phyloP scores from a whole-genome alignment of 2,329 filamentous ascomycete species.

The Paecilomyces fulvus region DNA sequence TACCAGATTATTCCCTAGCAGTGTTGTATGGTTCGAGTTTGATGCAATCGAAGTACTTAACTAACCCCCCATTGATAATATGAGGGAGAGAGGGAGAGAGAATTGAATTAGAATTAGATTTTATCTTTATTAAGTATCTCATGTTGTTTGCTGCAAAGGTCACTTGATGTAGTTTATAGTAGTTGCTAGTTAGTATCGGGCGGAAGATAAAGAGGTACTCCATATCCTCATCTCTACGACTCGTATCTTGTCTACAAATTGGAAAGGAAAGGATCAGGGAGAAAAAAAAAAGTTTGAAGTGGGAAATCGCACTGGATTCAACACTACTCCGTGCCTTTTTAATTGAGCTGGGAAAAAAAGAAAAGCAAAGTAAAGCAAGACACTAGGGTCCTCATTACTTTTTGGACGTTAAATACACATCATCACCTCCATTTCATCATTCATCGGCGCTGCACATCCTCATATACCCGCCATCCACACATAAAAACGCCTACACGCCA shows the following conservation, averaged over 20 bases:
- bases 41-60: background rate
- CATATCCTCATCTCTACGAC: no score
- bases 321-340: background rate
- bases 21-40: background rate
- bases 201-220: no score
- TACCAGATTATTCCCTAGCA: background rate
- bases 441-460: background rate
- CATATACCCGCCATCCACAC: background rate
- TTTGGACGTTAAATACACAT: background rate
- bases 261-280: background rate
- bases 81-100: background rate
- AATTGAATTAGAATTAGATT: no score
- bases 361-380: background rate
- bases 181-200: no score
- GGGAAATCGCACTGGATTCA: background rate
- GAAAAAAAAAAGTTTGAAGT: background rate
- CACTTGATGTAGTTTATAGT: background rate
- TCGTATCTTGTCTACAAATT: background rate
- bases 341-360: background rate
- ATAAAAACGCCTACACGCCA: background rate
- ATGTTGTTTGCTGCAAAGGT: background rate
- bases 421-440: background rate
- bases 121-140: no score
- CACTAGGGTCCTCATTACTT: background rate
- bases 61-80: background rate